These are phyloP conservation scores for Phytophthora nicotianae DNA, from an alignment of 352 stramenopile species.

Conservation along the genomic window DNA sequence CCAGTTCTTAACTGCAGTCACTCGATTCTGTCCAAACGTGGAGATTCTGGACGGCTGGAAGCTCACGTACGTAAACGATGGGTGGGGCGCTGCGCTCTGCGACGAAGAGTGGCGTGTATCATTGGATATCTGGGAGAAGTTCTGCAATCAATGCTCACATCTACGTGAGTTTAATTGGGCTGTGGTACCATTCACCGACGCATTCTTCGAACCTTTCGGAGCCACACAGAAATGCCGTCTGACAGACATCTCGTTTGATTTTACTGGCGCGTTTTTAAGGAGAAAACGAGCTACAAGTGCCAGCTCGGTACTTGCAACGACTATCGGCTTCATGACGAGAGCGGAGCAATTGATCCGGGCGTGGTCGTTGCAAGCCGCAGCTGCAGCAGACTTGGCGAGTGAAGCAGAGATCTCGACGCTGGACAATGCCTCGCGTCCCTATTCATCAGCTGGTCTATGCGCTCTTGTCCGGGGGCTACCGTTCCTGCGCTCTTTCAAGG, in stretches of 20 bases:
- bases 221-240: constrained; percentile 45
- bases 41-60: constrained; percentile 65
- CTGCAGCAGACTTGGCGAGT: constrained; percentile 10
- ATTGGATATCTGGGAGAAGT: constrained; percentile 43
- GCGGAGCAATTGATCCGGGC: constrained; percentile 26
- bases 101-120: constrained; percentile 61
- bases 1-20: constrained; percentile 46
- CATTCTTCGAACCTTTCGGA: constrained; percentile 54
- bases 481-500: constrained; percentile 40
- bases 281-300: constrained; percentile 17
- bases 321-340: constrained; percentile 23
- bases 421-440: constrained; percentile 25
- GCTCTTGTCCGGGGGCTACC: constrained; percentile 38
- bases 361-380: constrained; percentile 17
- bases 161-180: constrained; percentile 67
- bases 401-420: constrained; percentile 15
- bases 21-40: constrained; percentile 51
- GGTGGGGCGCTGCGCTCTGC: constrained; percentile 48
- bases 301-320: constrained; percentile 6
- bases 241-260: constrained; percentile 44
- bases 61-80: constrained; percentile 57
- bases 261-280: constrained; percentile 37
- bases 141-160: constrained; percentile 42
- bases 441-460: constrained; percentile 43
- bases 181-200: constrained; percentile 55